phyloP scores from a whole-genome alignment of 345 rosid genomes.

The Salix exigua region DNA sequence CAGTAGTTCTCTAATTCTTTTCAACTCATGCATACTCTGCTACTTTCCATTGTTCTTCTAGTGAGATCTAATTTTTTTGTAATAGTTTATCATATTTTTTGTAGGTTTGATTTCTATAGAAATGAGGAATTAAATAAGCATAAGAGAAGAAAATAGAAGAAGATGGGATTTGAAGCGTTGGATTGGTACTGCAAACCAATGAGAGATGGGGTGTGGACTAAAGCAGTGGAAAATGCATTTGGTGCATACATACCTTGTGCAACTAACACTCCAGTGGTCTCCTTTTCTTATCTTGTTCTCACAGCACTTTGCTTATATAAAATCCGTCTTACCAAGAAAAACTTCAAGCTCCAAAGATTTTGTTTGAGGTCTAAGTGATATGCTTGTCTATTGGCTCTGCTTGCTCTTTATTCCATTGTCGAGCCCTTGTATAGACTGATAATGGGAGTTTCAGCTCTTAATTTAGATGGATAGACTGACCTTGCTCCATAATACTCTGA shows the following conservation, averaged over 20 bases:
- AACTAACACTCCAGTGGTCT: conserved; percentile 65
- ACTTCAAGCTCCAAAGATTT: conserved; percentile 61
- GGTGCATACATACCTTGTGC: conserved; percentile 96
- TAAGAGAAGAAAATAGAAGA: background rate
- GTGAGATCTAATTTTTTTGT: too few relatives aligned
- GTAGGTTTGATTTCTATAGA: too few relatives aligned
- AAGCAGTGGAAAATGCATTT: conserved; percentile 75
- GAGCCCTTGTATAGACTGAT: conserved; percentile 85
- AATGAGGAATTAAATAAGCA: too few relatives aligned
- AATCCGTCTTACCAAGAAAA: conserved; percentile 63
- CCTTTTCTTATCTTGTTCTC: conserved; percentile 60
- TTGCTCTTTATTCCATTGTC: conserved; percentile 67
- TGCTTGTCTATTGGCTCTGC: conserved; percentile 51
- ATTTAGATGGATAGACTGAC: conserved; percentile 65
- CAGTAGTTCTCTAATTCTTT: too few relatives aligned
- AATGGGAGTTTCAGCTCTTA: conserved; percentile 77
- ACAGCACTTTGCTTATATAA: conserved; percentile 67
- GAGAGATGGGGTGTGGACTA: conserved; percentile 69
- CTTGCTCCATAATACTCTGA: conserved; percentile 57
- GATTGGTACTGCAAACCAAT: conserved; percentile 84
- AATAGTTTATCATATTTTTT: too few relatives aligned
- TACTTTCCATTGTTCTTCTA: conserved; percentile 39
- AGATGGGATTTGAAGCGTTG: conserved; percentile 62
- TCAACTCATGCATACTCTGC: conserved; percentile 14
- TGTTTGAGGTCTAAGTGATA: conserved; percentile 73